Evolutionary conservation across 2,329 filamentous ascomycete genomes (phyloP), one percentile per base, ranked within the genome.

Genomic region (Verticillium albo-atrum): DNA sequence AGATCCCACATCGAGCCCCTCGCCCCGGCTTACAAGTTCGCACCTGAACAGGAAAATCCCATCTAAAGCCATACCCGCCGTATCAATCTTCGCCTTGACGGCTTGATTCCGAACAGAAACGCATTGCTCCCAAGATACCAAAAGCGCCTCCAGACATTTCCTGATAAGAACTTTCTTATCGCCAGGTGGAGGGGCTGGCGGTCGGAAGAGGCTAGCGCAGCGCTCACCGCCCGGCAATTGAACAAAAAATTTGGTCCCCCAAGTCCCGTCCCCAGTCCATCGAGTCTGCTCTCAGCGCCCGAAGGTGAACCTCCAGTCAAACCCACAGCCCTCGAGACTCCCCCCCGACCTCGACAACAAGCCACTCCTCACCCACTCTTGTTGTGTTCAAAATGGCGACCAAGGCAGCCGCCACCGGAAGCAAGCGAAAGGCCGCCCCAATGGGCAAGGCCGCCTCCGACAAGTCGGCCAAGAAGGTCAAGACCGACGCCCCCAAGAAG

Each of bases 341-440:
- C 20, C 2, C 42, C 10, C n/a, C n/a, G 37, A 20, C 37, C n/a
- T 14, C 42, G 42, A 50, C 42, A 23, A 23, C 6, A 12, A 50
- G 42, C 42, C 20, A 12, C 20, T 12, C 20, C 20, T 12, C 30
- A 50, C 42, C n/a, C 42, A 23, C 42, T 20, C 42, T 50, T 50
- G 42, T 60, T 58, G 42, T 26, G 42, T 32, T 56, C 68, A 71
- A 62, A 61, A 84, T 85, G 82, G 80, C 79, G 34, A 77, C 77
- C 14, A 84, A 81, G 68, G 69, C 70, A 60, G 72, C 76, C 57
- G 73, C 74, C 53, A 71, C 73, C 35, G 81, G 81, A 56, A 79
- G 74, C 61, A 89, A 89, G 75, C 77, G 86, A 65, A 89, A 88
- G 74, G 77, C 78, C 34, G 72, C 76, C 27, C 70, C 77, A 7